phyloP scores from a whole-genome alignment of 768 basidiomycete species.

The Panaeolus cyanescens region DNA sequence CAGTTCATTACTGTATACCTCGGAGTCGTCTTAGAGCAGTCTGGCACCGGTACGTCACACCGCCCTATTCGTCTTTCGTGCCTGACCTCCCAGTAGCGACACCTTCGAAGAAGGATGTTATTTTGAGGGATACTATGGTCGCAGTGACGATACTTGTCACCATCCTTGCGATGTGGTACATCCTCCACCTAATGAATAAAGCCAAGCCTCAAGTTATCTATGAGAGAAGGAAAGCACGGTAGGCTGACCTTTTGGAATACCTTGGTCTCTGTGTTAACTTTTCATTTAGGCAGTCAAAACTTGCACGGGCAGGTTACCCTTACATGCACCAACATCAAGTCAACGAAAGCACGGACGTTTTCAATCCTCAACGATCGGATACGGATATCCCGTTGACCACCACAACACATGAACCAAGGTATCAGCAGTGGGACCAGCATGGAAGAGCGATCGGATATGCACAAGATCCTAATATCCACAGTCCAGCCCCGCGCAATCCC shows the following conservation, averaged over 20 bases:
- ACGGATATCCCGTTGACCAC: constrained; percentile 46
- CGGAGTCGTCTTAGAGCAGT: constrained; percentile 73
- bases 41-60: constrained; percentile 32
- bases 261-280: background rate
- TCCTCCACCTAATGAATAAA: constrained; percentile 68
- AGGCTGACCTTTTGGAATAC: constrained; percentile 10
- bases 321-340: constrained; percentile 17
- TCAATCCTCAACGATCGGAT: constrained; percentile 26
- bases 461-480: constrained; percentile 32
- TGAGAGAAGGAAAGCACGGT: constrained; percentile 72
- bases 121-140: constrained; percentile 71
- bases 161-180: constrained; percentile 81
- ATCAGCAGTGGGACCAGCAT: constrained; percentile 54
- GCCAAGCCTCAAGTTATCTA: constrained; percentile 71
- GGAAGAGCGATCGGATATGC: constrained; percentile 53
- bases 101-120: constrained; percentile 61
- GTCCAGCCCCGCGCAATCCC: background rate
- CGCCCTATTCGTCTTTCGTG: no score
- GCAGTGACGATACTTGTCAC: constrained; percentile 73
- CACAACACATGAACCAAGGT: constrained; percentile 26
- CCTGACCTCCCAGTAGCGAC: no score
- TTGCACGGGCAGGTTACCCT: constrained; percentile 28
- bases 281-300: constrained; percentile 54
- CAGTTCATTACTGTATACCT: constrained; percentile 93
- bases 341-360: constrained; percentile 15